Evolutionary conservation across 495 filamentous ascomycete genomes (phyloP).

Genomic region (Podospora didyma): DNA sequence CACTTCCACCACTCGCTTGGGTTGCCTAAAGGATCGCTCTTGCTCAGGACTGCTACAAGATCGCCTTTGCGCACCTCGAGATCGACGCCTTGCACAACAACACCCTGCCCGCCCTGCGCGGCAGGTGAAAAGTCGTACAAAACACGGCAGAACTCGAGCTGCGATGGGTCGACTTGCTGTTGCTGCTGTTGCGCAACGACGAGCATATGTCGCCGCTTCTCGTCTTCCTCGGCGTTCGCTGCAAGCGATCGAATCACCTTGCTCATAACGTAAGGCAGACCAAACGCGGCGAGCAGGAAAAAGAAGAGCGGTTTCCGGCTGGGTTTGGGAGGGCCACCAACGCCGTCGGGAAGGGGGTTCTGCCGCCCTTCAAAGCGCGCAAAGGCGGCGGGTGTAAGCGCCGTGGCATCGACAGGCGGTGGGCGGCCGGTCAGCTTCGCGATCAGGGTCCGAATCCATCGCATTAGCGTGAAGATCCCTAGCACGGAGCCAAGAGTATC

Average conservation of each 20-base stretch:
- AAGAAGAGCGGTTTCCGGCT: constrained; percentile 93
- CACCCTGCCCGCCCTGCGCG: constrained; percentile 45
- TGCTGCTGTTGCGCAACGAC: constrained; percentile 22
- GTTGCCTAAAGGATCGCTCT: constrained; percentile 88
- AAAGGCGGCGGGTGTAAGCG: constrained; percentile 85
- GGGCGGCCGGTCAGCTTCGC: constrained; percentile 94
- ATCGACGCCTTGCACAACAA: constrained; percentile 69
- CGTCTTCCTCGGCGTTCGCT: constrained; percentile 75
- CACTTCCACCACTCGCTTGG: constrained; percentile 97
- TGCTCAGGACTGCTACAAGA: constrained; percentile 88
- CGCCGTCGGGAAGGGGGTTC: constrained; percentile 27
- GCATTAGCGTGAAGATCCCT: constrained; percentile 91
- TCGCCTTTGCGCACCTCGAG: constrained; percentile 93
- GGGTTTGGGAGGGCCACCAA: constrained; percentile 58
- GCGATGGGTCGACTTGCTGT: constrained; percentile 69
- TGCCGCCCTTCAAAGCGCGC: constrained; percentile 75
- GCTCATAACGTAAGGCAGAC: constrained; percentile 91
- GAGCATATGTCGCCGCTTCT: constrained; percentile 56
- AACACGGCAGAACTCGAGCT: constrained; percentile 92
- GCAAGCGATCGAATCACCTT: constrained; percentile 86
- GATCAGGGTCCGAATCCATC: constrained; percentile 86
- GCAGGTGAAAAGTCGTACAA: constrained; percentile 90
- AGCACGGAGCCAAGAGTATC: constrained; percentile 93
- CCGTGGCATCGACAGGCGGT: constrained; percentile 76
- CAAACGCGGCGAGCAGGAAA: constrained; percentile 92